Evolutionary conservation across 805 yeast genomes (phyloP), one percentile per base, ranked within the genome.

Genomic region (Ogataea ganodermae): DNA sequence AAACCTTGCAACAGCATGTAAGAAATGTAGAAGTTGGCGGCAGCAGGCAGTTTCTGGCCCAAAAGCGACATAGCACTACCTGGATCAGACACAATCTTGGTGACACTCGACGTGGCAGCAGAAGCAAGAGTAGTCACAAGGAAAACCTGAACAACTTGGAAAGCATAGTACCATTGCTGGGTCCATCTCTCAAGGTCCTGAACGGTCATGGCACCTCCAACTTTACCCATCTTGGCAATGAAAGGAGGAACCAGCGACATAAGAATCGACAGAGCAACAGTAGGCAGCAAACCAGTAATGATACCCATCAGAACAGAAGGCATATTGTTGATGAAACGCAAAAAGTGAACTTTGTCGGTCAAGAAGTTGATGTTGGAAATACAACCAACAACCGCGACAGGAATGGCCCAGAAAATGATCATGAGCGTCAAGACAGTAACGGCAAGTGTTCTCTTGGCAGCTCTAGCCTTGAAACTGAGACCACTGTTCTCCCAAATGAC

Each of bases 301-400:
- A 92, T 62, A 72, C 99, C 99, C 69, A 84, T 72, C 28, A 92
- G 63, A 8, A 70, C 73, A 0, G 52, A 26, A 12, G 97, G 97
- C 72, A 91, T 73, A 45, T 86, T 81, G 62, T 84, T 72, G 58
- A 92, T 78, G 69, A 89, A 94, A 32, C 75, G 68, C 62, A 92
- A 76, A 74, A 88, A 94, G 7, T 74, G 89, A 24, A 92, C 79
- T 53, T 79, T 81, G 30, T 76, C 72, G 31, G 86, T 88, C 62
- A 90, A 74, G 61, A 77, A 84, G 55, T 84, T 81, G 57, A 92
- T 79, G 68, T 92, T 94, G 20, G 98, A 92, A 54, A 94, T 84
- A 58, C 82, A 78, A 79, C 98, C 98, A 43, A 92, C 96, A 60
- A 89, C 90, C n/a, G 97, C 96, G 32, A 92, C 97, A 8, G 99